Percentiles rank a stretch among this genome's conserved stretches.
phyloP scores from a whole-genome alignment of 805 yeast species.

The Candida dajiaensis region DNA sequence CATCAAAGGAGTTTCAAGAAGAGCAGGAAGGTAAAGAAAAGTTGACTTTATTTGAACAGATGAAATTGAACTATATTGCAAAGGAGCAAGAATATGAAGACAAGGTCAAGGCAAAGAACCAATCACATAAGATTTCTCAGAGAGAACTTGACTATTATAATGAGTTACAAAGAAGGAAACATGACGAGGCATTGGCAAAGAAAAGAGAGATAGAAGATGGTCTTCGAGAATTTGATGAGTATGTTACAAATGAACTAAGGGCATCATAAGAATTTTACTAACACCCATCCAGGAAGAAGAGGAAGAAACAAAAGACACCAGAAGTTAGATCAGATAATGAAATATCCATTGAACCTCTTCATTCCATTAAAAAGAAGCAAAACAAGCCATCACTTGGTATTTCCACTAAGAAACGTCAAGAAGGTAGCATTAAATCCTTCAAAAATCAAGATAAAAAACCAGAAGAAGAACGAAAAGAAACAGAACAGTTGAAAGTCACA shows the following conservation, averaged over 20 bases:
- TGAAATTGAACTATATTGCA: conserved; percentile 20
- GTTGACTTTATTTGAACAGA: conserved; percentile 23
- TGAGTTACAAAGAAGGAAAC: conserved; percentile 7
- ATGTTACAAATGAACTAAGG: conserved; percentile 8
- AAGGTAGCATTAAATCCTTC: not conserved
- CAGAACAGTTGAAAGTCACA: not conserved
- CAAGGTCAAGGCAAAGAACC: conserved; percentile 18
- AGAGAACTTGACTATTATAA: conserved; percentile 18
- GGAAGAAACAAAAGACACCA: conserved; percentile 4
- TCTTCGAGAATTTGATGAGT: conserved; percentile 16
- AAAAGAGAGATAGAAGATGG: conserved; percentile 19
- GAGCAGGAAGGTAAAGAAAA: conserved; percentile 20
- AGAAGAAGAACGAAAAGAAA: not conserved
- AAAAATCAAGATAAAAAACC: not conserved
- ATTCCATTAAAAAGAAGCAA: not conserved
- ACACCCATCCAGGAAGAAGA: conserved; percentile 1
- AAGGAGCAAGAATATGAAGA: conserved; percentile 22
- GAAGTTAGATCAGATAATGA: not conserved
- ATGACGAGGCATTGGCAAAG: conserved; percentile 6
- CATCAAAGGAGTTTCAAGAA: conserved; percentile 11
- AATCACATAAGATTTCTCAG: conserved; percentile 14
- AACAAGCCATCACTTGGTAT: not conserved
- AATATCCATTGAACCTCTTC: not conserved
- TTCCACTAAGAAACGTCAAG: not conserved
- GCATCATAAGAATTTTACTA: conserved; percentile 8